These are phyloP conservation scores for Croton laevigatus DNA, from an alignment of 441 rosid species.

Conservation along the genomic window DNA sequence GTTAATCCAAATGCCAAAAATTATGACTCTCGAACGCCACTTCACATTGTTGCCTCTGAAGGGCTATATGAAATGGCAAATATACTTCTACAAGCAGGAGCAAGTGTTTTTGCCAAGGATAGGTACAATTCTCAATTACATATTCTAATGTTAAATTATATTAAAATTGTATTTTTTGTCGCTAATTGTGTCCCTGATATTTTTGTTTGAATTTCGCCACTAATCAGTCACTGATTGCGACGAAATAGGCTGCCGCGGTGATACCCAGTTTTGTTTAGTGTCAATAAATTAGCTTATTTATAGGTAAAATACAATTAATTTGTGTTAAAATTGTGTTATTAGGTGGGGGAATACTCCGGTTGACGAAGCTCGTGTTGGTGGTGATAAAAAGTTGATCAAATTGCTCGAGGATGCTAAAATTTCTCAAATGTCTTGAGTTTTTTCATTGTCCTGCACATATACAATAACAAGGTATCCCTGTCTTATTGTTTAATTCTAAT, in stretches of 20 bases:
- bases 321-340: constrained; percentile 10
- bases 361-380: constrained; percentile 52
- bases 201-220: too few species aligned
- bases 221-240: not conserved
- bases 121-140: constrained; percentile 38
- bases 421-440: constrained; percentile 46
- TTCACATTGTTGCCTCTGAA: constrained; percentile 79
- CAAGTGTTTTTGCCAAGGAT: constrained; percentile 64
- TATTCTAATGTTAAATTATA: too few species aligned
- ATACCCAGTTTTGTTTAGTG: too few species aligned
- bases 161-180: not conserved
- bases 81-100: constrained; percentile 61
- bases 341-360: constrained; percentile 88
- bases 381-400: constrained; percentile 57
- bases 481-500: not conserved
- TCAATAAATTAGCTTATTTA: too few species aligned
- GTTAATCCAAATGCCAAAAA: constrained; percentile 67
- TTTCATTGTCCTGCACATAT: constrained; percentile 25
- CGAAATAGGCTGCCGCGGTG: not conserved
- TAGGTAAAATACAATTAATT: too few species aligned
- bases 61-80: constrained; percentile 53
- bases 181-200: too few species aligned
- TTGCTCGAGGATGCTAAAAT: constrained; percentile 60
- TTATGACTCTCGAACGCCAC: constrained; percentile 72
- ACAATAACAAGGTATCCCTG: constrained; percentile 43